Percentiles rank a stretch among this genome's conserved stretches.
These are phyloP conservation scores for Paecilomyces sp. DNA, from an alignment of 2,329 filamentous ascomycete species.

Conservation along the genomic window DNA sequence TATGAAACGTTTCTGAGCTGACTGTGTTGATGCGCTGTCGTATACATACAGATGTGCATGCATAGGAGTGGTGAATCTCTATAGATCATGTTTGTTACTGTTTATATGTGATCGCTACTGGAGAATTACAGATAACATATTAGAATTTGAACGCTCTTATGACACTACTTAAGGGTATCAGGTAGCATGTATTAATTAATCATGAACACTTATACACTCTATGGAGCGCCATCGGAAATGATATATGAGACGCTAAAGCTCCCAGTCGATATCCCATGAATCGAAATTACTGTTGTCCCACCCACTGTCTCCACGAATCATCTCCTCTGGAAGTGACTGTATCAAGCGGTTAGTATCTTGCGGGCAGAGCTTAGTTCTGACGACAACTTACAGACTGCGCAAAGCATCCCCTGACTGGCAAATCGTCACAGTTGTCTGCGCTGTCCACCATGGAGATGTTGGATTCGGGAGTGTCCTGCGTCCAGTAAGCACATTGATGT, in stretches of 20 bases:
- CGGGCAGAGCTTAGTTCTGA: background rate
- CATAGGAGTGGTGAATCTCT: too few species aligned
- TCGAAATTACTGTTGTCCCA: background rate
- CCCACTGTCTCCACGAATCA: background rate
- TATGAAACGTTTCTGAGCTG: background rate
- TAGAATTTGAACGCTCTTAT: too few species aligned
- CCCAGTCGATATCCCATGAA: background rate
- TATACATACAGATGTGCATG: background rate
- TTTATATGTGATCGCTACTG: too few species aligned
- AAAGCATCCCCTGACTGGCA: background rate
- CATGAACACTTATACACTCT: background rate
- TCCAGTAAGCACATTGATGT: background rate
- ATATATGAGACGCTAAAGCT: background rate
- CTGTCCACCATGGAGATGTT: background rate
- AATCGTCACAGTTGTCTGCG: background rate
- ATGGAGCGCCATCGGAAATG: background rate
- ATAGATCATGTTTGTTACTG: too few species aligned
- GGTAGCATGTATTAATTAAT: background rate
- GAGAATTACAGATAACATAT: too few species aligned
- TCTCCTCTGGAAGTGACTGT: background rate
- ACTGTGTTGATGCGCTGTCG: background rate
- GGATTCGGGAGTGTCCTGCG: background rate
- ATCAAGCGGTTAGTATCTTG: background rate
- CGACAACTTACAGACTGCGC: background rate
- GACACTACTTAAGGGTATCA: background rate